Evolutionary conservation across 2,329 filamentous ascomycete species (phyloP).

Genomic region (Trichothecium sympodiale): DNA sequence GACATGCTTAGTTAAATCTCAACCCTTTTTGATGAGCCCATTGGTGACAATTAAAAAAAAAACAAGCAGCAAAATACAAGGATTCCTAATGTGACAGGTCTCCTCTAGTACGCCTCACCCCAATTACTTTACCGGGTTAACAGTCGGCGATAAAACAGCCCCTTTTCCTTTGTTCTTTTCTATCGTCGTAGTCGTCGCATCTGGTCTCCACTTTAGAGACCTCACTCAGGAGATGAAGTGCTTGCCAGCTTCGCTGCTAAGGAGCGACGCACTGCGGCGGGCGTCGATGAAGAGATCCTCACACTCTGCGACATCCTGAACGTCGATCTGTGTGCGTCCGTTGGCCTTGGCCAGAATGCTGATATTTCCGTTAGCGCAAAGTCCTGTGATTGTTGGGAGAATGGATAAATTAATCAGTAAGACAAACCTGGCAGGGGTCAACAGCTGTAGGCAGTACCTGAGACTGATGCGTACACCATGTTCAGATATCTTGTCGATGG

Average conservation of each 20-base stretch:
- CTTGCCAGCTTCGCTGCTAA: constrained; percentile 49
- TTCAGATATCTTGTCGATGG: constrained; percentile 76
- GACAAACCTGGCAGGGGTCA: constrained; percentile 67
- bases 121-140: too few species aligned
- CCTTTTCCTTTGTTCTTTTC: too few species aligned
- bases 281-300: constrained; percentile 79
- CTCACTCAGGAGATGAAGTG: constrained; percentile 52
- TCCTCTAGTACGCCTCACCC: too few species aligned
- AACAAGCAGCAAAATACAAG: too few species aligned
- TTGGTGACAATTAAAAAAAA: too few species aligned
- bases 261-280: constrained; percentile 61
- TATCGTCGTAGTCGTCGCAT: not conserved
- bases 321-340: constrained; percentile 64
- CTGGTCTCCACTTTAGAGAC: constrained; percentile 5
- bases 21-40: too few species aligned
- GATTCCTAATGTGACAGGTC: too few species aligned
- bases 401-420: constrained; percentile 3
- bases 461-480: constrained; percentile 84
- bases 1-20: too few species aligned
- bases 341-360: constrained; percentile 83
- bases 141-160: too few species aligned
- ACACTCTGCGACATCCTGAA: constrained; percentile 68
- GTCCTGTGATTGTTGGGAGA: constrained; percentile 1
- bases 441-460: constrained; percentile 83
- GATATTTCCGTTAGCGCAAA: constrained; percentile 17